Evolutionary conservation across 2,329 filamentous ascomycete genomes (phyloP), one percentile per base, ranked within the genome.

Genomic region (Ophidiomyces ophidiicola): DNA sequence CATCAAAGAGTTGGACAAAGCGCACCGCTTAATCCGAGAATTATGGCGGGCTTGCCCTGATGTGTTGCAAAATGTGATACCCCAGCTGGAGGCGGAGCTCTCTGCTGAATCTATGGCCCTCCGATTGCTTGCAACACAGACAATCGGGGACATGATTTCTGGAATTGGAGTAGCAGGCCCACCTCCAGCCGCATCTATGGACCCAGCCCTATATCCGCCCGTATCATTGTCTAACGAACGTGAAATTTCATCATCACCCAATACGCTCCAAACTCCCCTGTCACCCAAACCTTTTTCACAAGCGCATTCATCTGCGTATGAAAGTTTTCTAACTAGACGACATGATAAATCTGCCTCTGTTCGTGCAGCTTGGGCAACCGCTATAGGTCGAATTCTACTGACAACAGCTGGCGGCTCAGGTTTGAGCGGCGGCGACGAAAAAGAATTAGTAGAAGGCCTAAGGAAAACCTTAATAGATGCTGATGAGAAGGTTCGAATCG

Each of bases 341-440:
- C 83, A 88, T 39, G 90, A 98, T 61, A 94, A 90, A 59, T 82
- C 80, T 1, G 69, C 81, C 1, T 68, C 79, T 6, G 86, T 98
- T 36, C 78, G 90, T 45, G 76, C 83, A 4, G 81, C 81, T 2
- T 98, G 88, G 88, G 82, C 81, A 1, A 82, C 80, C 0, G 82
- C 80, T 7, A 77, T 82, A 25, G 86, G 87, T 4, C 76, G 86
- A 48, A 93, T 98, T 40, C 63, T 98, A 6, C 74, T 81, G n/a
- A 96, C 90, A 0, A 88, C 83, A 17, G 88, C 85, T 17, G 88
- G 88, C 32, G 84, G 84, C 17, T 88, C 90, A 48, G 88, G 88
- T 0, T 67, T 96, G 28, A 87, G 82, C 52, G 72, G 80, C 5
- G 80, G 83, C 42, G 88, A 96, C 47, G 85, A 94, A 57, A 70